Conservation (phyloP, 306 rosid species). For the Casuarina cunninghamiana region DNA sequence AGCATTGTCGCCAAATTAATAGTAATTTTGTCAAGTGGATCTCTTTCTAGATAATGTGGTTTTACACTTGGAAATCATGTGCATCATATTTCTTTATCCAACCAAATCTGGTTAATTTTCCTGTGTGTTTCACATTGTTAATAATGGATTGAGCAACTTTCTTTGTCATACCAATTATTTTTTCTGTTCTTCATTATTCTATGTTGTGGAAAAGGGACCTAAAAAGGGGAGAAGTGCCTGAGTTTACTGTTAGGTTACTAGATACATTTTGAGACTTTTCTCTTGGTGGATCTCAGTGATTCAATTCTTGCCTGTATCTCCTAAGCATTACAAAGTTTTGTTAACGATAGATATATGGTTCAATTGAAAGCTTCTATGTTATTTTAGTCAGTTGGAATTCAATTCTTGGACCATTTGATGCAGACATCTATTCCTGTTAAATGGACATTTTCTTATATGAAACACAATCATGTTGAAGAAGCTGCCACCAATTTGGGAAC, state of each 20-base stretch:
- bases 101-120: neutral
- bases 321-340: conserved; percentile 12
- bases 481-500: conserved; percentile 44
- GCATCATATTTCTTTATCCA: neutral
- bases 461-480: conserved; percentile 43
- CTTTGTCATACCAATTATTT: neutral
- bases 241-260: conserved; percentile 1
- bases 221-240: conserved; percentile 1
- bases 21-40: neutral
- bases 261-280: conserved; percentile 10
- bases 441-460: conserved; percentile 42
- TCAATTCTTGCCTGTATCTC: conserved; percentile 8
- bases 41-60: neutral
- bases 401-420: conserved; percentile 30
- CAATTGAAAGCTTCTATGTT: conserved; percentile 2
- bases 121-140: neutral
- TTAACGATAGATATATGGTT: conserved; percentile 8
- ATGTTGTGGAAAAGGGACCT: neutral
- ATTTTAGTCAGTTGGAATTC: conserved; percentile 20
- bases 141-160: neutral
- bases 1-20: neutral
- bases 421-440: conserved; percentile 33
- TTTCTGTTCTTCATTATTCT: neutral
- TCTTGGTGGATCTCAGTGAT: neutral
- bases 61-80: neutral